Evolutionary conservation across 495 filamentous ascomycete genomes (phyloP), one percentile per base, ranked within the genome.

Genomic region (Lasiosphaeria ovina): DNA sequence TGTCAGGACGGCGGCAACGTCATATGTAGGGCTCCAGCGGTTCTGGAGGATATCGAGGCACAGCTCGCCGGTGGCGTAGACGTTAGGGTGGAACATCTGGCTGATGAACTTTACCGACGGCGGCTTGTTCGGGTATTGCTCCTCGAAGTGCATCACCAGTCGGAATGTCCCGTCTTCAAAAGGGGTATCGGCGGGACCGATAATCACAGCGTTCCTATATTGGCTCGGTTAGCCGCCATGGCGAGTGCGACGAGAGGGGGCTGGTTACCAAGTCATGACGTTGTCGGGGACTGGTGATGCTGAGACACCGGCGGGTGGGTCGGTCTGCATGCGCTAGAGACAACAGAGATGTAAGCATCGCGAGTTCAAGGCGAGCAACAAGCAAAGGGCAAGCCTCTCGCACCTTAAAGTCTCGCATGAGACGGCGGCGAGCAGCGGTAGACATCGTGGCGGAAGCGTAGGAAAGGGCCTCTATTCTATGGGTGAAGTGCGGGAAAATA

Each of bases 341-440:
- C 12, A 14, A n/a, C 5, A 47, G 16, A 5, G 16, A 9, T n/a
- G 12, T 47, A 32, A 71, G 61, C 55, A 62, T 61, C 35, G 14
- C 38, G 7, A 16, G 12, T n/a, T 35, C 16, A 8, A 16, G 6
- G 51, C 11, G 34, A 50, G 9, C 8, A 9, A 17, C 47, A 4
- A 17, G 24, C 52, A n/a, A 38, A 50, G 24, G 34, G 6, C 9
- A 12, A 32, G n/a, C 36, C 31, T 4, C 8, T 76, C 83, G 55
- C 77, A 96, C 93, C 90, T 96, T 97, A 82, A 97, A 97, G 80
- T 97, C 93, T 66, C 93, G 88, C 93, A 97, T 97, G 67, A 97
- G 82, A 73, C 93, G 92, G 68, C 93, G 90, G 67, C 93, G 91
- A 59, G 93, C 93, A 65, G 92, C 86, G 62, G 93, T 97, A 65